Conservation (phyloP, 2,329 filamentous ascomycete species). For the Gremmenia infestans region DNA sequence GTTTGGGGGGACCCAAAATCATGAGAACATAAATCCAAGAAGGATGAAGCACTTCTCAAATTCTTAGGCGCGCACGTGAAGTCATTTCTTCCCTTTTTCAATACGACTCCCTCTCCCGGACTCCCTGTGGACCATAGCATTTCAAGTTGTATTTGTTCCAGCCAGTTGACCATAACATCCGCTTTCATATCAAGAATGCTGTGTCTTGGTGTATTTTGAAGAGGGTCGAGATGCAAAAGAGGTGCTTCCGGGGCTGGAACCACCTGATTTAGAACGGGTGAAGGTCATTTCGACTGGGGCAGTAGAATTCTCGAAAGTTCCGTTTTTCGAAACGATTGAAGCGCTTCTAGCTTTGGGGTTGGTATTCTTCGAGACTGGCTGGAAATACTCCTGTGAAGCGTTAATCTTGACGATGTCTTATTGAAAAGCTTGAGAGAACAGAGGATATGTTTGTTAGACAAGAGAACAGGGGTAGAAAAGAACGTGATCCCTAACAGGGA, state of each 20-base stretch:
- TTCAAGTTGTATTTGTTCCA: constrained; percentile 57
- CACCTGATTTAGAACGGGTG: neutral
- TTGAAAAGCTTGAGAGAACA: too few relatives aligned
- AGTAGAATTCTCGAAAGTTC: neutral
- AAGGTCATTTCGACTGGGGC: neutral
- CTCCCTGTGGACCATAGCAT: constrained; percentile 44
- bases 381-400: neutral
- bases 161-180: constrained; percentile 59
- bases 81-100: constrained; percentile 46
- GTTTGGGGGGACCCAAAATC: neutral
- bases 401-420: neutral
- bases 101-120: constrained; percentile 48
- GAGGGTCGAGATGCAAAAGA: constrained; percentile 9
- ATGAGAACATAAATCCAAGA: constrained; percentile 36
- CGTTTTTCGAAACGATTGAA: neutral
- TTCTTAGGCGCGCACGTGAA: constrained; percentile 48
- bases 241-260: neutral
- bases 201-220: constrained; percentile 38
- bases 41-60: constrained; percentile 40
- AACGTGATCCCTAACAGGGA: too few relatives aligned
- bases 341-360: neutral
- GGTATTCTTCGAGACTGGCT: neutral
- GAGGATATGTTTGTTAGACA: too few relatives aligned
- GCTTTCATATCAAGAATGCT: constrained; percentile 49
- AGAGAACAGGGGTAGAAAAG: too few relatives aligned